Evolutionary conservation across 352 stramenopile species (phyloP).

Genomic region (Globisporangium solare): DNA sequence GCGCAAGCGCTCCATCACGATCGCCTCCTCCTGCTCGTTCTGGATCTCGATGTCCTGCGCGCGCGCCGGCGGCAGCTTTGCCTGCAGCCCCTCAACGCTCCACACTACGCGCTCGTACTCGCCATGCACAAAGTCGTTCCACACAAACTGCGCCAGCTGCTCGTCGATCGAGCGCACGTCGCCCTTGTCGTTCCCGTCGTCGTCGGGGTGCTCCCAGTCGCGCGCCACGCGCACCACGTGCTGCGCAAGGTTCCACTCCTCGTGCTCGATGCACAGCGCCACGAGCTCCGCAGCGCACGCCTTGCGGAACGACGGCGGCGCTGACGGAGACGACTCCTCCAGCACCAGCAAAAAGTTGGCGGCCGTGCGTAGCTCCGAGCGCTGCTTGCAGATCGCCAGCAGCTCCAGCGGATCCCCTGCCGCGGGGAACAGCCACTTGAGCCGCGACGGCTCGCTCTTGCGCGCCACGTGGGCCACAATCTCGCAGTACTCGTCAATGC

Average conservation of each 20-base stretch:
- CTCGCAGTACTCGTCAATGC: slow-evolving; percentile 81
- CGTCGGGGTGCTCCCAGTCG: slow-evolving; percentile 56
- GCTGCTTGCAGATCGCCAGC: slow-evolving; percentile 52
- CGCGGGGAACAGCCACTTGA: slow-evolving; percentile 61
- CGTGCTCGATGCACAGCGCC: slow-evolving; percentile 66
- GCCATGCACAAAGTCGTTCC: slow-evolving; percentile 48
- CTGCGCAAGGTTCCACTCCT: slow-evolving; percentile 66
- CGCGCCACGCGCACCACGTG: slow-evolving; percentile 78
- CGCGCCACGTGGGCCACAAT: slow-evolving; percentile 79
- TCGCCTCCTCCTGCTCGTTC: slow-evolving; percentile 20
- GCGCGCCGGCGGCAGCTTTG: slow-evolving; percentile 37
- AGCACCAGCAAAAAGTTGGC: slow-evolving; percentile 83
- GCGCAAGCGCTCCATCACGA: slow-evolving; percentile 27
- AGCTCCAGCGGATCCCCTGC: slow-evolving; percentile 68
- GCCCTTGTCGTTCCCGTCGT: slow-evolving; percentile 18
- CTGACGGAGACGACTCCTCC: slow-evolving; percentile 50
- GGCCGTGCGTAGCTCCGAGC: slow-evolving; percentile 67
- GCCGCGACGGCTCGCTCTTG: slow-evolving; percentile 77
- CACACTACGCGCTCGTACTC: slow-evolving; percentile 65
- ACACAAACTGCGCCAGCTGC: slow-evolving; percentile 46
- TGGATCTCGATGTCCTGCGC: slow-evolving; percentile 17
- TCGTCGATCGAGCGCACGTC: slow-evolving; percentile 42
- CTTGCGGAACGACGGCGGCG: slow-evolving; percentile 31
- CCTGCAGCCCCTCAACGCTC: slow-evolving; percentile 59
- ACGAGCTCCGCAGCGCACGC: slow-evolving; percentile 59